Evolutionary conservation across 1,139 yeast species (phyloP), one percentile per base, ranked within the genome.

Genomic region (Pichia sp.): DNA sequence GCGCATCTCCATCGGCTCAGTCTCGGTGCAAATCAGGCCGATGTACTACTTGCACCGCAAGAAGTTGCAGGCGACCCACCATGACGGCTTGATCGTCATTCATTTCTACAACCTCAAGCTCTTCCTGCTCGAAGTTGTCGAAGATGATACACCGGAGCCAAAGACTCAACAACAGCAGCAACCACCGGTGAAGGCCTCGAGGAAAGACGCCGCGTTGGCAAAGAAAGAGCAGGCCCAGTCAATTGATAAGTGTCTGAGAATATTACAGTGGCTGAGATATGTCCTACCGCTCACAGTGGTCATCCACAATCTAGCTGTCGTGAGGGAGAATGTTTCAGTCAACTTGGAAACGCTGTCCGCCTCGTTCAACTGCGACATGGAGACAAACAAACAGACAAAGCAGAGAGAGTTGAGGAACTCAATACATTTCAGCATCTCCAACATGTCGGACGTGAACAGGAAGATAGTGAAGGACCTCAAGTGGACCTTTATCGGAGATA

Each of bases 201-300:
- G 9, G 9, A 25, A 6, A 25, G 28, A 25, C 9, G 2, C 34
- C 10, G 23, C 36, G 21, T 9, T 18, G 16, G n/a, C 18, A 13
- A 8, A 22, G 23, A 8, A n/a, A 10, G 22, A 44, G 7, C 16
- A 34, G 3, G 21, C n/a, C 18, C 41, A 25, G 5, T 21, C 41
- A 7, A 12, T 34, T 16, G 39, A 49, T n/a, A 49, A 36, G 16
- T 3, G 46, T 5, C 12, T 55, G 7, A 48, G 47, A 10, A 8
- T 50, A 1, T 12, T 54, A 3, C 41, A 51, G 25, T 48, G 46
- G 43, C 7, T 53, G 0, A 41, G 52, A 37, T 51, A 50, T 48
- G 16, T 56, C n/a, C 43, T 57, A 2, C 60, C 60, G 5, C 8
- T 56, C 2, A 57, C 60, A 0, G 4, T 57, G n/a, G 54, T 57